Percentiles rank a stretch among this genome's conserved stretches.
Evolutionary conservation across 164 flowering plant species (phyloP).

Genomic region (Protea cynaroides): DNA sequence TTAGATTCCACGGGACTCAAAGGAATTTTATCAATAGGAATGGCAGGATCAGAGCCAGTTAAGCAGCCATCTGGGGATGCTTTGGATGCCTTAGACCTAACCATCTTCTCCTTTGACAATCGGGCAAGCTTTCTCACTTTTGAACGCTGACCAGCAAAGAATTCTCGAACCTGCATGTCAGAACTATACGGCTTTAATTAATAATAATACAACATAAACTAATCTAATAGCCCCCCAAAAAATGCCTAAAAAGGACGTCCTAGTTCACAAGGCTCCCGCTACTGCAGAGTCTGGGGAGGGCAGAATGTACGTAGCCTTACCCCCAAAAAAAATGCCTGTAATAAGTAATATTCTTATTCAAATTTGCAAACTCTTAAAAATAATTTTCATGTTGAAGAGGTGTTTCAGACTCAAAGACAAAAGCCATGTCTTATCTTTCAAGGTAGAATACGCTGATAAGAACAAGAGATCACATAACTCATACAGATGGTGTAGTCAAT

Average conservation of each 20-base stretch:
- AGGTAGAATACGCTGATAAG: background rate
- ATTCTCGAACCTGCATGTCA: conserved; percentile 67
- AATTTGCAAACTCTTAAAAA: background rate
- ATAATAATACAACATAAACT: no score
- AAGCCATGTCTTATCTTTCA: background rate
- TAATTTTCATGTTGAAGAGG: background rate
- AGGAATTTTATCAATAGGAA: conserved; percentile 39
- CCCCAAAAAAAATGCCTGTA: no score
- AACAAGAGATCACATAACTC: background rate
- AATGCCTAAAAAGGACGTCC: no score
- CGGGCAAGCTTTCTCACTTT: conserved; percentile 72
- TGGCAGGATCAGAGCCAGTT: conserved; percentile 25
- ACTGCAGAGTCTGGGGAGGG: no score
- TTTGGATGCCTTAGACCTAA: conserved; percentile 22
- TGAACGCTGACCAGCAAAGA: conserved; percentile 71
- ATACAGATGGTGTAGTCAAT: background rate
- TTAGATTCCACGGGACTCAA: conserved; percentile 39
- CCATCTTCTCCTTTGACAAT: conserved; percentile 58
- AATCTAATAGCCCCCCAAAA: no score
- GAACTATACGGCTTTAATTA: background rate
- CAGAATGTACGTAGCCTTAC: no score
- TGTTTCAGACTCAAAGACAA: background rate
- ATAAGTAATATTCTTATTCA: background rate
- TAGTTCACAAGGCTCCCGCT: no score
- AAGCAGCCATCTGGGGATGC: conserved; percentile 27